Evolutionary conservation across 2,329 filamentous ascomycete species (phyloP).

Genomic region (Claviceps purpurea): DNA sequence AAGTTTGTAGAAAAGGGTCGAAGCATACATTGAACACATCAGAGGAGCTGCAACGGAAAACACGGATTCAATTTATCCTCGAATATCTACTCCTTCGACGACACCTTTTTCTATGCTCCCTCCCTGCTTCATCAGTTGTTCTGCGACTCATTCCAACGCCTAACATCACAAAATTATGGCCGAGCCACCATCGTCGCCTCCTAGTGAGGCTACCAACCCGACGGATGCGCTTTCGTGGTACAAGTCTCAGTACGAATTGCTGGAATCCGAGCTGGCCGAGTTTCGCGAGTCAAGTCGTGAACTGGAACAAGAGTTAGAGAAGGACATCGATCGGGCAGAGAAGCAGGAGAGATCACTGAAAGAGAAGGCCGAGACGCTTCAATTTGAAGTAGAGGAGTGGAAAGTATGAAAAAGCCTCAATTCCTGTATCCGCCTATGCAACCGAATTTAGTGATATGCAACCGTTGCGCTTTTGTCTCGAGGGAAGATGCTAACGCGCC

Average conservation of each 20-base stretch:
- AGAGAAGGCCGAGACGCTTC: conserved; percentile 72
- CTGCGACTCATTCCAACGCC: background rate
- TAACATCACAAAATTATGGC: conserved; percentile 26
- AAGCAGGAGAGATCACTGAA: conserved; percentile 77
- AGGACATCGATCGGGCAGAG: conserved; percentile 89
- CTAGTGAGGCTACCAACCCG: conserved; percentile 36
- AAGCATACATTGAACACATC: background rate
- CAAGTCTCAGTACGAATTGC: conserved; percentile 86
- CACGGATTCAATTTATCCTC: background rate
- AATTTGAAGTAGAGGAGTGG: conserved; percentile 94
- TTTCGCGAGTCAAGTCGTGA: conserved; percentile 92
- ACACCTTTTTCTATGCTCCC: background rate
- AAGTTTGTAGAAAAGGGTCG: background rate
- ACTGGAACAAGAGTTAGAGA: conserved; percentile 86
- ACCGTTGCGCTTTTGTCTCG: too few species aligned
- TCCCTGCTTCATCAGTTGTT: background rate
- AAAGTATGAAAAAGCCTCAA: conserved; percentile 49
- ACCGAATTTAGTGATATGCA: too few species aligned
- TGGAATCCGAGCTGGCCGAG: conserved; percentile 82
- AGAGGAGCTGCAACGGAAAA: background rate
- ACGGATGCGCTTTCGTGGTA: conserved; percentile 85
- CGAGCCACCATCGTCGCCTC: conserved; percentile 50
- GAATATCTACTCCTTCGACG: background rate
- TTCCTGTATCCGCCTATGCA: too few species aligned
- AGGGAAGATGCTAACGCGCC: conserved; percentile 4